Conservation (phyloP, 2,329 filamentous ascomycete species). For the Diaporthe capsici region DNA sequence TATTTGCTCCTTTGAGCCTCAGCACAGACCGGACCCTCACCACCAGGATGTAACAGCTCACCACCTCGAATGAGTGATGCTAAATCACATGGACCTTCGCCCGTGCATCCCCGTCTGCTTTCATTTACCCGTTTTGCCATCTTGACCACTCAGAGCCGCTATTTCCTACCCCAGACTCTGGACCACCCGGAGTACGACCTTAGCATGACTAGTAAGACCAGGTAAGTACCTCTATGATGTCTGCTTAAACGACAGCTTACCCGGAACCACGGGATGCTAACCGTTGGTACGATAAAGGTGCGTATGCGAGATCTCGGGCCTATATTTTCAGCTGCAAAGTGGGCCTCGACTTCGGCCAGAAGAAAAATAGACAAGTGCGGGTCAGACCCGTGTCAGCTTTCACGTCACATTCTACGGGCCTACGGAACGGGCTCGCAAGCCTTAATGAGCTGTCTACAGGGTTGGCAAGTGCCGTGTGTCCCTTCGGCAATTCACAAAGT, state of each 20-base stretch:
- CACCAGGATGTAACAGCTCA: constrained; percentile 28
- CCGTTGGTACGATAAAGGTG: constrained; percentile 17
- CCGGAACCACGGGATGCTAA: constrained; percentile 29
- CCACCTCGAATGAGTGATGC: background rate
- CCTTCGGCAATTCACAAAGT: constrained; percentile 21
- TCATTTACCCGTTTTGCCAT: constrained; percentile 18
- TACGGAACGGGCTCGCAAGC: constrained; percentile 19
- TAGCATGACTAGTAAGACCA: constrained; percentile 31
- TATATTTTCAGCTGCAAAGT: constrained; percentile 1
- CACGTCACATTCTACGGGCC: constrained; percentile 17
- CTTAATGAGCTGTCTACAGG: constrained; percentile 6
- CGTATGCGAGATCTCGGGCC: constrained; percentile 22
- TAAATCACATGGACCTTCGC: constrained; percentile 13
- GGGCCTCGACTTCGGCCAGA: constrained; percentile 11
- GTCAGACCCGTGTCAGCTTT: constrained; percentile 4
- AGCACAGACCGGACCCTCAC: constrained; percentile 22
- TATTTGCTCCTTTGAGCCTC: constrained; percentile 27
- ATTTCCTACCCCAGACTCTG: constrained; percentile 13
- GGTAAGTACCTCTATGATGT: background rate
- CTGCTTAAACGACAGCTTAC: background rate
- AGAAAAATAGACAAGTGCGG: background rate
- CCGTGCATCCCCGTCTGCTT: constrained; percentile 9
- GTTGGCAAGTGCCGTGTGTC: constrained; percentile 10
- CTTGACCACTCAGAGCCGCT: constrained; percentile 12
- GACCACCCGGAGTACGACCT: constrained; percentile 13